A percentile compares a stretch with the other conserved stretches of the same genome.
phyloP scores from a whole-genome alignment of 768 basidiomycete genomes.

The Phanerodontia chrysosporium region DNA sequence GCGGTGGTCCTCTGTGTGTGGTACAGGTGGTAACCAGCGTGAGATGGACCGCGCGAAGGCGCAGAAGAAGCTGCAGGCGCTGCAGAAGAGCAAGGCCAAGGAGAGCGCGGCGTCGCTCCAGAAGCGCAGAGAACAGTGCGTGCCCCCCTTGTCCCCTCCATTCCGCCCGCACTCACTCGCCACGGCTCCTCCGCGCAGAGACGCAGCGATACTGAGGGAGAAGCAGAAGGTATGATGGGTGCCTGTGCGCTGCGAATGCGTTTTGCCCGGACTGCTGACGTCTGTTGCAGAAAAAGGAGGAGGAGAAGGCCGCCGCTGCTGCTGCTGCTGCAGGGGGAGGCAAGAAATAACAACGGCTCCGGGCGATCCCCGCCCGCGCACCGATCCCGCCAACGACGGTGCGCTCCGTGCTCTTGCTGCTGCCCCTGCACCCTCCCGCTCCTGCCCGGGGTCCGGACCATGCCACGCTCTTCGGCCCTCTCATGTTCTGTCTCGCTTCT shows the following conservation, averaged over 20 bases:
- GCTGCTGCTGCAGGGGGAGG: conserved; percentile 17
- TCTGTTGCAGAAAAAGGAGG: conserved; percentile 29
- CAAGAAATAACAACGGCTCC: conserved; percentile 24
- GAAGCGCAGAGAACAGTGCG: conserved; percentile 70
- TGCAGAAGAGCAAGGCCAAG: conserved; percentile 57
- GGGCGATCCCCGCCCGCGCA: no score
- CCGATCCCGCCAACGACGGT: no score
- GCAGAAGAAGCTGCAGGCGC: conserved; percentile 60
- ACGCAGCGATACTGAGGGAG: conserved; percentile 68
- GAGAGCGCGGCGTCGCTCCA: conserved; percentile 60
- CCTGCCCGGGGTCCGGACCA: no score
- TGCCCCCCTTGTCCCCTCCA: conserved; percentile 3
- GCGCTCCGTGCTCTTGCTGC: no score
- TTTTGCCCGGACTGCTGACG: not conserved
- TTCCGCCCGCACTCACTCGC: conserved; percentile 5
- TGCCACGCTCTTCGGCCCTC: no score
- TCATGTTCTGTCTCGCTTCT: no score
- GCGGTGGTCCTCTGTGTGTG: no score
- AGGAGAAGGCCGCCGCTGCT: conserved; percentile 22
- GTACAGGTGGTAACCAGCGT: conserved; percentile 75
- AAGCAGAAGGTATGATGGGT: conserved; percentile 78
- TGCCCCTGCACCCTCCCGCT: no score
- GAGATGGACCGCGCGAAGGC: conserved; percentile 70
- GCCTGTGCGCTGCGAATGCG: no score
- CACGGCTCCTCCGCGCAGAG: conserved; percentile 36